Conservation (phyloP, 2,329 filamentous ascomycete genomes). For the Fusarium sterilihyphosum region DNA sequence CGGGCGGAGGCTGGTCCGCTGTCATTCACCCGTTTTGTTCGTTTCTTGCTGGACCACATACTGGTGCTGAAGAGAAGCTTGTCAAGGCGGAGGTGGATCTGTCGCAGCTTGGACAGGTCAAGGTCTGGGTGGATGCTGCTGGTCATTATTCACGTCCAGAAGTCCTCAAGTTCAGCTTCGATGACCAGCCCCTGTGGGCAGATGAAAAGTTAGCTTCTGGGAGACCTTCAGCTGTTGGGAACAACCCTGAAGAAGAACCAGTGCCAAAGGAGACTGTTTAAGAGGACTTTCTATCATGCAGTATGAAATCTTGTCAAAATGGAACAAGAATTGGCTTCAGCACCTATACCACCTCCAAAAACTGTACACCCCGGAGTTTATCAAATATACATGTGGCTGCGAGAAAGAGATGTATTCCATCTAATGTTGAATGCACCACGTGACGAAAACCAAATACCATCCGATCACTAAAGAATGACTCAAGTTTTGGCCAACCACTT, state of each 20-base stretch:
- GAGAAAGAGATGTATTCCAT: no score
- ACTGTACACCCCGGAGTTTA: background rate
- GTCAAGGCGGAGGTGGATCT: background rate
- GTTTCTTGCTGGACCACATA: background rate
- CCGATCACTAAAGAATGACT: background rate
- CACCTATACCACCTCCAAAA: background rate
- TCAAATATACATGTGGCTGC: no score
- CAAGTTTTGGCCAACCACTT: background rate
- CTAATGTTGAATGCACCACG: accelerated
- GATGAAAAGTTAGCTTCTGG: accelerated
- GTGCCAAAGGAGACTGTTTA: accelerated
- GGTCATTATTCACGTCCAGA: background rate
- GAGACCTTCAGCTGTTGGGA: accelerated
- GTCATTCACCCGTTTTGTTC: background rate
- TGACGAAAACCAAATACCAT: accelerated
- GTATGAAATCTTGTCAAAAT: no score
- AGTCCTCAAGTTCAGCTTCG: background rate
- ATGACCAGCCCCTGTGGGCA: background rate
- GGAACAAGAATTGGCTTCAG: accelerated
- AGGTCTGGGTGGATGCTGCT: background rate
- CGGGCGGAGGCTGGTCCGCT: background rate
- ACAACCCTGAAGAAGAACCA: accelerated
- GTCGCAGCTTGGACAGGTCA: background rate
- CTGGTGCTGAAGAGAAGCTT: background rate
- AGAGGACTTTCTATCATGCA: accelerated